Base-by-base conservation (phyloP, 1,284 basidiomycete genomes). In the Apiotrichum sp. region DNA sequence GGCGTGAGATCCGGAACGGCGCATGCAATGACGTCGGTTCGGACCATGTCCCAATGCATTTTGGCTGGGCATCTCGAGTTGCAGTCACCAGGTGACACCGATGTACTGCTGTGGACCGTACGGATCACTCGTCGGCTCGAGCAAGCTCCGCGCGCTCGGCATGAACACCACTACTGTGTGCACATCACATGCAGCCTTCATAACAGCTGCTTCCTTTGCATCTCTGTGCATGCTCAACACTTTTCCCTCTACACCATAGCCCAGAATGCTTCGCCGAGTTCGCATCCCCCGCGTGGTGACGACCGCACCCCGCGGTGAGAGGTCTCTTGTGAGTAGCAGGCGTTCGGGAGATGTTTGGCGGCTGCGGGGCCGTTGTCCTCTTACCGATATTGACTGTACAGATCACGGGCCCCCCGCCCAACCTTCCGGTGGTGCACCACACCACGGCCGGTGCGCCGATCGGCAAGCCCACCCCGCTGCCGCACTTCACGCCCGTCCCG, bases 321-420 rank as follows among this genome's bases (percentile, higher is more conserved):
- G 56, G 9, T 32, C 47, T 6, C 51, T 57, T 6, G 56, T 57
- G 41, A 53, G 56, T 53, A 22, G 44, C 22, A 38, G 8, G 36
- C 36, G 36, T 8, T 38, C 36, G 36, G 22, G 22, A 22, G 22
- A 22, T 22, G 22, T 22, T 22, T 22, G 22, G 22, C 22, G 22
- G 22, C 22, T 22, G 22, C 22, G 22, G 22, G 22, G 22, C 22
- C 36, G 22, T 8, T 29, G 29, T 44, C 8, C 43, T 29, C 4
- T 13, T 44, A 29, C 43, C 13, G 8, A 9, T 6, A 29, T 34
- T 47, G 4, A 52, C 43, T 14, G 14, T 14, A 3, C 51, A 74
- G 73, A 74, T 74, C 53, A 74, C 73, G 22, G 73, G 73, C 7
- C 73, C 73, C 16, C 69, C 73, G 8, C 68, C 73, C 14, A 57